A percentile compares a stretch with the other conserved stretches of the same genome.
Conservation (phyloP, 768 basidiomycete species). For the Boletellus ananas region DNA sequence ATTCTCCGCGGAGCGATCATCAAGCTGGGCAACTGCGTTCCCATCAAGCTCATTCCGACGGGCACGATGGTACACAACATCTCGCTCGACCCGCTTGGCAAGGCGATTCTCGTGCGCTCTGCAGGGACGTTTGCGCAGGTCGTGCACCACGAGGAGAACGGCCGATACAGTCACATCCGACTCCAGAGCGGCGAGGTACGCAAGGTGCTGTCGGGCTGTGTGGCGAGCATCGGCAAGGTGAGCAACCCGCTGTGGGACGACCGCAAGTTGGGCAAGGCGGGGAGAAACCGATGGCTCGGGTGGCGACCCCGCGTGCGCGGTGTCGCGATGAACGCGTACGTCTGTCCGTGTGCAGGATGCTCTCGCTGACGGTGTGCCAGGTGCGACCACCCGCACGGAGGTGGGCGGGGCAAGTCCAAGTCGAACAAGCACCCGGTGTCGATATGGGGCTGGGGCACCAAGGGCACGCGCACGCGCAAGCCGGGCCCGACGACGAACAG, state of each 20-base stretch:
- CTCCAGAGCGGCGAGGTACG: slow-evolving; percentile 93
- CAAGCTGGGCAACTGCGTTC: slow-evolving; percentile 91
- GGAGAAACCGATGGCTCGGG: slow-evolving; percentile 83
- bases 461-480: slow-evolving; percentile 90
- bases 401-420: slow-evolving; percentile 97
- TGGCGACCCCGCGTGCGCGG: slow-evolving; percentile 82
- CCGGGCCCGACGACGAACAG: slow-evolving; percentile 91
- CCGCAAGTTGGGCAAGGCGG: slow-evolving; percentile 85
- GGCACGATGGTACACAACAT: slow-evolving; percentile 88
- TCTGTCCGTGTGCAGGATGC: background rate
- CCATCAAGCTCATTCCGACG: slow-evolving; percentile 86
- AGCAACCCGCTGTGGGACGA: slow-evolving; percentile 91
- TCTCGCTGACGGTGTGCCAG: slow-evolving; percentile 34
- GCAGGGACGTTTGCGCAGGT: slow-evolving; percentile 86
- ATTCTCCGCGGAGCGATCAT: slow-evolving; percentile 79
- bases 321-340: slow-evolving; percentile 95
- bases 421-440: slow-evolving; percentile 92
- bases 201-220: slow-evolving; percentile 73
- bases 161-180: slow-evolving; percentile 75
- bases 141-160: slow-evolving; percentile 68
- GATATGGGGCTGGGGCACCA: slow-evolving; percentile 89
- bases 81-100: slow-evolving; percentile 69
- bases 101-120: slow-evolving; percentile 79
- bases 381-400: slow-evolving; percentile 91
- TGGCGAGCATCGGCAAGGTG: slow-evolving; percentile 87